phyloP scores from a whole-genome alignment of 2,329 filamentous ascomycete species.

The Didymella keratinophila region DNA sequence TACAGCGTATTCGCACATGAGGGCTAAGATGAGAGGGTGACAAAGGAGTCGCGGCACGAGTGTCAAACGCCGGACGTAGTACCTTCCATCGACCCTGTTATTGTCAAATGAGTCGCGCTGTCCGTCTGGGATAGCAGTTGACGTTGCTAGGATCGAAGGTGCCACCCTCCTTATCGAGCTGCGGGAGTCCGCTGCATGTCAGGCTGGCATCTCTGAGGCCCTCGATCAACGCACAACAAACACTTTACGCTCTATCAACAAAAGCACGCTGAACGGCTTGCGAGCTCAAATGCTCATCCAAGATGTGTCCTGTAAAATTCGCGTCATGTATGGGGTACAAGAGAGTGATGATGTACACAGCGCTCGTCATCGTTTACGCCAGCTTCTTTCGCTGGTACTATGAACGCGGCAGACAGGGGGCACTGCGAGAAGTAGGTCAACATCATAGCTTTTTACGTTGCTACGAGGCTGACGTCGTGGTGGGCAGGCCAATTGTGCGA shows the following conservation, averaged over 20 bases:
- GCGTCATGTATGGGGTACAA: neutral
- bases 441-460: neutral
- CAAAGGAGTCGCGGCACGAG: neutral
- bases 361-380: neutral
- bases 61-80: too few relatives aligned
- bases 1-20: neutral
- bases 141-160: neutral
- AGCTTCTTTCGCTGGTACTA: neutral
- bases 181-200: too few relatives aligned
- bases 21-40: neutral
- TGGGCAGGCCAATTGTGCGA: neutral
- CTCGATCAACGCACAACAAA: too few relatives aligned
- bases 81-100: too few relatives aligned
- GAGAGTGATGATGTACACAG: neutral
- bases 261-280: too few relatives aligned
- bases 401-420: neutral
- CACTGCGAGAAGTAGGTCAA: neutral
- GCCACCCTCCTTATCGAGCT: neutral
- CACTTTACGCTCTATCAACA: too few relatives aligned
- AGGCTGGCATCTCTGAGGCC: too few relatives aligned
- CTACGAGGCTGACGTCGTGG: neutral
- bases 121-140: neutral
- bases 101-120: neutral
- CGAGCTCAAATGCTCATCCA: too few relatives aligned
- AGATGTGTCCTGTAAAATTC: too few relatives aligned